Percentiles rank a stretch among this genome's conserved stretches.
Conservation (phyloP, 2,329 filamentous ascomycete species). For the Diaporthe helianthi region DNA sequence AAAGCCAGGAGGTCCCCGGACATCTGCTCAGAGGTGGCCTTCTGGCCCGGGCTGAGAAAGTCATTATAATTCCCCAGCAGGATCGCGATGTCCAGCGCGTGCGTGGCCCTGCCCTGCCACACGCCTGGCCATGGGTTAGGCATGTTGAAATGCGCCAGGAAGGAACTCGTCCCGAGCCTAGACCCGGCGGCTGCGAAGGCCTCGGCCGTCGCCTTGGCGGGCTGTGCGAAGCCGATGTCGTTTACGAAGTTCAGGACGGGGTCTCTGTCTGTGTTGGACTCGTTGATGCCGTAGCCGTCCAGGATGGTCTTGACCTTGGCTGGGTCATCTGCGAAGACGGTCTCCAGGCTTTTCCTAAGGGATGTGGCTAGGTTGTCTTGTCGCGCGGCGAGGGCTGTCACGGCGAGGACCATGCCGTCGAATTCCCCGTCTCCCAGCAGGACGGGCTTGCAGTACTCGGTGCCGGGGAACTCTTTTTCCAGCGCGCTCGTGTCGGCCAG, state of each 20-base stretch:
- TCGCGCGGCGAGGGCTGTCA: slow-evolving; percentile 17
- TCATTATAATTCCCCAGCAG: slow-evolving; percentile 55
- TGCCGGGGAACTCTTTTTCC: slow-evolving; percentile 20
- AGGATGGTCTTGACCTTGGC: slow-evolving; percentile 6
- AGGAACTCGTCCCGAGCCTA: slow-evolving; percentile 19
- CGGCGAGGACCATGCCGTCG: slow-evolving; percentile 30
- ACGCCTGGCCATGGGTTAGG: slow-evolving; percentile 54
- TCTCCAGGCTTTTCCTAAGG: slow-evolving; percentile 14
- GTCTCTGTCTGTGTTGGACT: slow-evolving; percentile 12
- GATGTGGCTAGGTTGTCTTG: slow-evolving; percentile 27
- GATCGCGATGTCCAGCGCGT: slow-evolving; percentile 53
- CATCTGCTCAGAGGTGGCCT: slow-evolving; percentile 43
- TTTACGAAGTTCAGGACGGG: slow-evolving; percentile 30
- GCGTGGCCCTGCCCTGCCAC: slow-evolving; percentile 49
- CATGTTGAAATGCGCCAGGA: slow-evolving; percentile 51
- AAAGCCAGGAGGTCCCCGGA: slow-evolving; percentile 49
- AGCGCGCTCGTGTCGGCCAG: slow-evolving; percentile 23
- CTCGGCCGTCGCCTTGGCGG: slow-evolving; percentile 10
- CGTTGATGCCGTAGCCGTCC: slow-evolving; percentile 23
- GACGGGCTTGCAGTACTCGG: slow-evolving; percentile 28
- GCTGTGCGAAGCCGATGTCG: slow-evolving; percentile 29
- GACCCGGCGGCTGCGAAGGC: slow-evolving; percentile 20
- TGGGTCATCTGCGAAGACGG: slow-evolving; percentile 22
- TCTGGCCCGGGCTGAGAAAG: slow-evolving; percentile 44
- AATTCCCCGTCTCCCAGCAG: slow-evolving; percentile 29